Evolutionary conservation across 345 rosid species (phyloP).

Genomic region (Dipteronia sinensis): DNA sequence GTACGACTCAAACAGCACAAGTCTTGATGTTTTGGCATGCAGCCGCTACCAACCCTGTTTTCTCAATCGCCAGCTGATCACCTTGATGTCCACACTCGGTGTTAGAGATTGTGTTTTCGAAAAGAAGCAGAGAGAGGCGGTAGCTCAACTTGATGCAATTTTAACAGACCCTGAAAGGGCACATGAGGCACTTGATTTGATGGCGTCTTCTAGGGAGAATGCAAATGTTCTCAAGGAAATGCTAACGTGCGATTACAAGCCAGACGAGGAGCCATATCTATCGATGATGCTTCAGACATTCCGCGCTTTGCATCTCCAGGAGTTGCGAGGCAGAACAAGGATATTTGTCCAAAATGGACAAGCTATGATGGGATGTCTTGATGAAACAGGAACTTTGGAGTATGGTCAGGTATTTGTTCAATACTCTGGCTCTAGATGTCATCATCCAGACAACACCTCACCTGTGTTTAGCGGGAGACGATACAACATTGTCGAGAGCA

Average conservation of each 20-base stretch:
- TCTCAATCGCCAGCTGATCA: slow-evolving; percentile 49
- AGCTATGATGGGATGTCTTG: slow-evolving; percentile 50
- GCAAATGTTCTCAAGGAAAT: slow-evolving; percentile 43
- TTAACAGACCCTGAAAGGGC: slow-evolving; percentile 38
- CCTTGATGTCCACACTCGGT: slow-evolving; percentile 49
- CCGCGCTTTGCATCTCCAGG: slow-evolving; percentile 43
- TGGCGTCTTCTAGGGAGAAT: slow-evolving; percentile 42
- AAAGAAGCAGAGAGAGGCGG: slow-evolving; percentile 38
- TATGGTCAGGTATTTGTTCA: slow-evolving; percentile 55
- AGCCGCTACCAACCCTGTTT: slow-evolving; percentile 49
- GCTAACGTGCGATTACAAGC: slow-evolving; percentile 45
- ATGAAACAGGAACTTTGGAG: slow-evolving; percentile 42
- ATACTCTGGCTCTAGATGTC: slow-evolving; percentile 22
- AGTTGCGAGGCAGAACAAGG: slow-evolving; percentile 28
- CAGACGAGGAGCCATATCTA: slow-evolving; percentile 48
- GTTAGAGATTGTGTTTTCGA: slow-evolving; percentile 39
- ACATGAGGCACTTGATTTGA: slow-evolving; percentile 41
- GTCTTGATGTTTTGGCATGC: slow-evolving; percentile 42
- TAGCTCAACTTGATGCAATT: slow-evolving; percentile 40
- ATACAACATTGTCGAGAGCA: slow-evolving; percentile 21
- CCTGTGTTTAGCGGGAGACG: not conserved
- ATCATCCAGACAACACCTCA: not conserved
- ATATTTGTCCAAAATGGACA: slow-evolving; percentile 25
- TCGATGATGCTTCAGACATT: slow-evolving; percentile 53
- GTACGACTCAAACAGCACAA: slow-evolving; percentile 34